These are phyloP conservation scores for Psilocybe tampanensis DNA, from an alignment of 768 basidiomycete genomes.

Conservation along the genomic window DNA sequence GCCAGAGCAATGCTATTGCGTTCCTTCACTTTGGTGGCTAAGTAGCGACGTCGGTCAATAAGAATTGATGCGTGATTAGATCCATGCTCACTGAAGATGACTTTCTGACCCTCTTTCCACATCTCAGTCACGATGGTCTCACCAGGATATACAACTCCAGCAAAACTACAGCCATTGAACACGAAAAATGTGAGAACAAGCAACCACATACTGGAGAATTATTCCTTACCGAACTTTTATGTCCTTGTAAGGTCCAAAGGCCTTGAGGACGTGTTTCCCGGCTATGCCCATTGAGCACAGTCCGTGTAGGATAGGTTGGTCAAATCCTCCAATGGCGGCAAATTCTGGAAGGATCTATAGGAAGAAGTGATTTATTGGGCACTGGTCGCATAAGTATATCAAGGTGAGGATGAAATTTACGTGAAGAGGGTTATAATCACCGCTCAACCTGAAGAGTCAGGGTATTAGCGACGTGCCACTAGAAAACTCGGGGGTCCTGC, in stretches of 20 bases:
- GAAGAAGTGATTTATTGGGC: background rate
- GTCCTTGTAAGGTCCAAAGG: constrained; percentile 83
- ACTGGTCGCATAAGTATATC: background rate
- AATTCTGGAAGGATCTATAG: constrained; percentile 87
- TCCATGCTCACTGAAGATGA: constrained; percentile 85
- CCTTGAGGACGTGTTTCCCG: constrained; percentile 88
- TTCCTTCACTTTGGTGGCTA: constrained; percentile 91
- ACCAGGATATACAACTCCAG: constrained; percentile 91
- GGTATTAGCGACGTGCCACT: no score
- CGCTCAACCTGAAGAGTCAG: constrained; percentile 63
- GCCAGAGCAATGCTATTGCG: constrained; percentile 70
- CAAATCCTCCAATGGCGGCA: constrained; percentile 93
- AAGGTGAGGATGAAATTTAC: constrained; percentile 44
- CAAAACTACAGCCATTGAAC: constrained; percentile 53
- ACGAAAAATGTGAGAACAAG: background rate
- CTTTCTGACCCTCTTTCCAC: constrained; percentile 95
- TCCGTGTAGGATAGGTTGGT: constrained; percentile 86
- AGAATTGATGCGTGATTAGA: background rate
- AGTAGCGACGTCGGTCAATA: background rate
- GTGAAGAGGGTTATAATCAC: constrained; percentile 91
- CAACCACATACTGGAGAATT: background rate
- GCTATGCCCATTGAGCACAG: constrained; percentile 93
- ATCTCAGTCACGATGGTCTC: constrained; percentile 95
- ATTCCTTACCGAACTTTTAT: constrained; percentile 87
- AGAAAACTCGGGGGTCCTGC: constrained; percentile 13